phyloP scores from a whole-genome alignment of 2,329 filamentous ascomycete species.

The Talaromyces marneffei region DNA sequence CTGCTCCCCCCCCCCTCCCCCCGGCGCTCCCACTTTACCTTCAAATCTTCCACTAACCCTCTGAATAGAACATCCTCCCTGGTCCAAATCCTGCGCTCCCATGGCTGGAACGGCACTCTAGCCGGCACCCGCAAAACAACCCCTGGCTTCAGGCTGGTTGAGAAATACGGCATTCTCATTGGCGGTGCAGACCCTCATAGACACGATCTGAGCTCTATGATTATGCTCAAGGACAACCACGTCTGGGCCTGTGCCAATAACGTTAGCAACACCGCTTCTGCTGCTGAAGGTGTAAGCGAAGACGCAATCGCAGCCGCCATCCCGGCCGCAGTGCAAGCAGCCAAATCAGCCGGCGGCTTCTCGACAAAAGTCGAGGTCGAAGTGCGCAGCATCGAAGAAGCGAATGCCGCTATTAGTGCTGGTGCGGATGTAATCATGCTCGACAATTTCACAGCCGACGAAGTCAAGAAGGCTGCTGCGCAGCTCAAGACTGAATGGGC shows the following conservation, averaged over 20 bases:
- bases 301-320: slow-evolving; percentile 56
- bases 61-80: slow-evolving; percentile 30
- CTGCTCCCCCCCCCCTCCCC: slow-evolving; percentile 24
- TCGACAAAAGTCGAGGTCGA: slow-evolving; percentile 94
- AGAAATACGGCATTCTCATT: slow-evolving; percentile 97
- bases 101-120: slow-evolving; percentile 75
- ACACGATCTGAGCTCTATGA: slow-evolving; percentile 88
- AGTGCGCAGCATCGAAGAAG: slow-evolving; percentile 80
- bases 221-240: slow-evolving; percentile 99
- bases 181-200: slow-evolving; percentile 88
- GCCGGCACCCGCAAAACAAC: slow-evolving; percentile 96
- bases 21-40: neutral
- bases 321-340: slow-evolving; percentile 74
- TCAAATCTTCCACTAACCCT: neutral
- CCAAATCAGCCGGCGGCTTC: slow-evolving; percentile 80
- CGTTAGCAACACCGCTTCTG: slow-evolving; percentile 15
- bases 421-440: slow-evolving; percentile 96
- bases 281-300: slow-evolving; percentile 9
- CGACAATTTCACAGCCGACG: slow-evolving; percentile 84
- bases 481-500: slow-evolving; percentile 75
- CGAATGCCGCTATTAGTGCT: slow-evolving; percentile 81
- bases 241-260: slow-evolving; percentile 72
- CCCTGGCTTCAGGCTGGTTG: slow-evolving; percentile 86
- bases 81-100: slow-evolving; percentile 48
- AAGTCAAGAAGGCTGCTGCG: slow-evolving; percentile 66